Base-by-base conservation (phyloP, 345 rosid species). In the Bretschneidera sinensis region DNA sequence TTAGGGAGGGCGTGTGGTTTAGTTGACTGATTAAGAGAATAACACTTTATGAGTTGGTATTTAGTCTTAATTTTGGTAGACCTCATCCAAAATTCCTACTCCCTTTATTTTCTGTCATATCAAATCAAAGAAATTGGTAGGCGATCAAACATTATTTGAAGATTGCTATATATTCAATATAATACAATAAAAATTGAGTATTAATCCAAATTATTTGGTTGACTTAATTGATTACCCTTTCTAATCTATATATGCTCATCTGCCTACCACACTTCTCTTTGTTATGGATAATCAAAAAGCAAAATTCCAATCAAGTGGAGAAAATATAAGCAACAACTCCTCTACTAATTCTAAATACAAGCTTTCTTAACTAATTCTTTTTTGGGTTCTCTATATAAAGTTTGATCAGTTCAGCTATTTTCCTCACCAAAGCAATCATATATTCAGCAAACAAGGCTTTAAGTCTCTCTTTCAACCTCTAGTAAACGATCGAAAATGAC, bases 281-380 rank as follows among this genome's bases (percentile, higher is more conserved):
- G 35, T n/a, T n/a, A n/a, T n/a, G n/a, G n/a, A n/a, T 43, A 21
- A 6, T 21, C 1, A 45, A 13, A 5, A 11, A 39, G 2, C 9
- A 9, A 39, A 39, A 39, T 11, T 11, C 45, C n/a, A n/a, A n/a
- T n/a, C n/a, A 23, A 59, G 43, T 35, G 65, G 35, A 23, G n/a
- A 33, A 35, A 51, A n/a, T n/a, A 45, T 50, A 65, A 59, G 54
- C 72, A 73, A 65, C 76, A 20, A 64, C 73, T 73, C 74, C 78
- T 62, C 78, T 55, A 34, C 19, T 4, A 31, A n/a, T n/a, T n/a
- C n/a, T n/a, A n/a, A n/a, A n/a, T n/a, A n/a, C n/a, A n/a, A n/a
- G n/a, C 22, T 20, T 22, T 22, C 19, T 24, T 33, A 24, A 1
- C 43, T 18, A 35, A 17, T 9, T 19, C 48, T 19, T 22, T 13